A percentile compares a stretch with the other conserved stretches of the same genome.
phyloP scores from a whole-genome alignment of 1,284 basidiomycete genomes.

The Apiotrichum gamsii region DNA sequence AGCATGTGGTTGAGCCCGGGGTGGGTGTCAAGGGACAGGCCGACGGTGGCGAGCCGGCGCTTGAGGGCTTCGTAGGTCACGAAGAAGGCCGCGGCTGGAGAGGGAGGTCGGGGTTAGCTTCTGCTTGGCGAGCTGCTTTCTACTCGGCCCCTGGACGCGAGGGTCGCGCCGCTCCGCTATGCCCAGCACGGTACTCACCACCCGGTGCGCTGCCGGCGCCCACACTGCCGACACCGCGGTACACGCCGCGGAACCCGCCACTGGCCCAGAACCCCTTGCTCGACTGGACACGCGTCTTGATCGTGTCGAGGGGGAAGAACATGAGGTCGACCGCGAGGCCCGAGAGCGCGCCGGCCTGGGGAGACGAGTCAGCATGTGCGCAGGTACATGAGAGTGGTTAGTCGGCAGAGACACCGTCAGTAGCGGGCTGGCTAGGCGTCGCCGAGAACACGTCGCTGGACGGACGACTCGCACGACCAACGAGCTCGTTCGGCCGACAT shows the following conservation, averaged over 20 bases:
- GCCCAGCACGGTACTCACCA: conserved; percentile 65
- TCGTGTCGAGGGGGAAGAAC: conserved; percentile 93
- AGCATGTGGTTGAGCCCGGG: conserved; percentile 71
- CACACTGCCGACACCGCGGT: conserved; percentile 91
- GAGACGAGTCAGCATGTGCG: too few species aligned
- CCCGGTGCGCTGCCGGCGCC: conserved; percentile 93
- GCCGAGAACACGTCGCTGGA: background rate
- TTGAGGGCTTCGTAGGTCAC: conserved; percentile 90
- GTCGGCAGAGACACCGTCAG: background rate
- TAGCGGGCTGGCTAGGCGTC: too few species aligned
- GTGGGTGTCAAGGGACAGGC: conserved; percentile 51
- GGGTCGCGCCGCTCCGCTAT: too few species aligned
- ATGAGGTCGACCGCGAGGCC: conserved; percentile 88
- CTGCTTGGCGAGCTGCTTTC: too few species aligned
- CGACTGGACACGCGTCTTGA: conserved; percentile 92
- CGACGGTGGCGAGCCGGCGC: conserved; percentile 54
- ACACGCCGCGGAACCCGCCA: conserved; percentile 87
- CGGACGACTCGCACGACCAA: background rate
- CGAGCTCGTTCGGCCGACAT: too few species aligned
- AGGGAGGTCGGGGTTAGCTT: background rate
- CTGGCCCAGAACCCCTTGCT: conserved; percentile 75
- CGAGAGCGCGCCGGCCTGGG: conserved; percentile 76
- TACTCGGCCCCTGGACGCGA: too few species aligned
- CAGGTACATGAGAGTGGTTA: too few species aligned
- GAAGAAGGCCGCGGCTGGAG: conserved; percentile 85